Evolutionary conservation across 1,284 basidiomycete species (phyloP), one percentile per base, ranked within the genome.

Genomic region (Clitocybe nebularis): DNA sequence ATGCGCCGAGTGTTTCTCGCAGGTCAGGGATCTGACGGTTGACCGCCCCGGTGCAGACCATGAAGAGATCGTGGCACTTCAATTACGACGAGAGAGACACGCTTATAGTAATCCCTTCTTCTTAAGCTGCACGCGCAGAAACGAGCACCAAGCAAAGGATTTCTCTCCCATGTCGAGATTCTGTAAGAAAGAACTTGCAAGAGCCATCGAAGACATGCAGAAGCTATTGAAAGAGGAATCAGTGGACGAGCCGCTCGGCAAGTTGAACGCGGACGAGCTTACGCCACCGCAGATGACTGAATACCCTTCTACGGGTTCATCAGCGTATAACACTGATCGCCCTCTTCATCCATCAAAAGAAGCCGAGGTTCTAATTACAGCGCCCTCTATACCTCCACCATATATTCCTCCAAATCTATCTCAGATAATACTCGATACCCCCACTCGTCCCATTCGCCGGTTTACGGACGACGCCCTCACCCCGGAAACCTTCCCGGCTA

Each of bases 131-230:
- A 78, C 77, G 7, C 75, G 77, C 44, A 67, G 81, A 29, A 77
- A 77, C 42, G 84, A 87, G 49, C 87, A 90, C 54, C 66, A 72
- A 21, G 69, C 74, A 3, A 68, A 63, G 29, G 77, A 89, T 43
- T 88, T 94, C 55, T 79, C 83, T 4, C 86, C 93, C 1, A 80
- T 93, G 56, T 85, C 89, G 3, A 72, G 89, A 28, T 90, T 93
- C 56, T 75, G 75, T 41, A 69, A 71, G 43, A 63, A 67, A 1
- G 88, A 92, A 58, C 66, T 93, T 11, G 70, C 72, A 7, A 66
- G 72, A 37, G 77, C 83, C 4, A 76, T 91, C 41, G 53, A 61
- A 30, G 79, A 82, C 43, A 89, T 93, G 85, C 70, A 79, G 51
- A 59, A 47, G 17, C 61, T 88, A 29, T 46, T 81, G 14, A 36